Percentiles rank a stretch among this genome's conserved stretches.
phyloP scores from a whole-genome alignment of 2,329 filamentous ascomycete genomes.

The Didymella lethalis region DNA sequence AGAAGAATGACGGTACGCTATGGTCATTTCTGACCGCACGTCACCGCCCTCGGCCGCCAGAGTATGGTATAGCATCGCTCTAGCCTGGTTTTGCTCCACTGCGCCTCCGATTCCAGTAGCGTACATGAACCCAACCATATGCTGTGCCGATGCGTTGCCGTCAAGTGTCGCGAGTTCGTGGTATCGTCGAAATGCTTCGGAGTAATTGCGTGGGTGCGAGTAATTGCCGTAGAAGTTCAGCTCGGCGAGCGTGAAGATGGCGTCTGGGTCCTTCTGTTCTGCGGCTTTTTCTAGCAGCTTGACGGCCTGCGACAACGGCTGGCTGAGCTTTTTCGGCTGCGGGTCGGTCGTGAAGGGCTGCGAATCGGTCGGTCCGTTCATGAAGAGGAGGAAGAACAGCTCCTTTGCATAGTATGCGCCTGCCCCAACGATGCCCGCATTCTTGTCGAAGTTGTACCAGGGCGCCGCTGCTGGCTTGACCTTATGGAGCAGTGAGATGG shows the following conservation, averaged over 20 bases:
- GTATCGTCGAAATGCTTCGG: slow-evolving; percentile 81
- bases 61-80: slow-evolving; percentile 90
- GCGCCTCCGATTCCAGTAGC: slow-evolving; percentile 87
- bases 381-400: slow-evolving; percentile 69
- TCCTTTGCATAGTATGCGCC: slow-evolving; percentile 68
- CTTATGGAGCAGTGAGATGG: slow-evolving; percentile 51
- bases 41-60: slow-evolving; percentile 88
- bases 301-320: slow-evolving; percentile 65
- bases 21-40: slow-evolving; percentile 88
- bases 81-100: slow-evolving; percentile 86
- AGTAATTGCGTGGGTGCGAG: slow-evolving; percentile 82
- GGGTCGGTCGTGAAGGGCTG: slow-evolving; percentile 52
- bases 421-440: slow-evolving; percentile 65
- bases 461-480: slow-evolving; percentile 52
- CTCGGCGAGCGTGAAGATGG: slow-evolving; percentile 87
- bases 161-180: slow-evolving; percentile 75
- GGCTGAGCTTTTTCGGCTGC: slow-evolving; percentile 56
- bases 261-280: slow-evolving; percentile 72
- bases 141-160: slow-evolving; percentile 91
- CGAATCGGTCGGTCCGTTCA: slow-evolving; percentile 65
- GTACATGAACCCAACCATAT: slow-evolving; percentile 96
- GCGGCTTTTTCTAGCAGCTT: slow-evolving; percentile 67
- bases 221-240: slow-evolving; percentile 98
- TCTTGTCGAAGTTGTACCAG: slow-evolving; percentile 57
- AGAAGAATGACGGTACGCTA: slow-evolving; percentile 83